These are phyloP conservation scores for Phaeophleospora eucalypticola DNA, from an alignment of 2,329 filamentous ascomycete species.

Conservation along the genomic window DNA sequence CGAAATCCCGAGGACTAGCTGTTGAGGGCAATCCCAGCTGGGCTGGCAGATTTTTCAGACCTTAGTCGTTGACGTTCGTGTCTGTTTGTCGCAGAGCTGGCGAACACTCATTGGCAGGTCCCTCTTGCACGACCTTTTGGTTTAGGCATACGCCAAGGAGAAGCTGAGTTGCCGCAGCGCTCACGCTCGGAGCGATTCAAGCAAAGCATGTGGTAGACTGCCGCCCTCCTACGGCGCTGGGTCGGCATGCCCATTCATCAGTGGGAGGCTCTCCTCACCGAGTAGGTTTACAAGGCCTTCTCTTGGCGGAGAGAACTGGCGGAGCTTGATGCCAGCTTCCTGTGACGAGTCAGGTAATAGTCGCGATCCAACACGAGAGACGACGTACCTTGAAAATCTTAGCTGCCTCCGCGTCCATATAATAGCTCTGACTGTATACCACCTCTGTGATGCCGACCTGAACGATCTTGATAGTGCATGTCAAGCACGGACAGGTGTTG, in stretches of 20 bases:
- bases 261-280: not conserved
- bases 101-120: too few relatives aligned
- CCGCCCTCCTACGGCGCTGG: not conserved
- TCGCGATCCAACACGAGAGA: not conserved
- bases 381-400: slow-evolving; percentile 59
- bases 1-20: too few relatives aligned
- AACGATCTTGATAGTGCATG: slow-evolving; percentile 96
- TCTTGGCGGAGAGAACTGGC: slow-evolving; percentile 71
- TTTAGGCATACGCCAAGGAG: too few relatives aligned
- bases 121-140: too few relatives aligned
- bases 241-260: slow-evolving; percentile 4
- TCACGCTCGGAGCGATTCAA: too few relatives aligned
- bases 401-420: slow-evolving; percentile 80
- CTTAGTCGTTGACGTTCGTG: too few relatives aligned
- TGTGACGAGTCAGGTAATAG: not conserved
- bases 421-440: slow-evolving; percentile 88
- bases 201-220: too few relatives aligned
- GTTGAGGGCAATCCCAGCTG: too few relatives aligned
- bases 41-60: too few relatives aligned
- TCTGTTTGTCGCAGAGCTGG: too few relatives aligned
- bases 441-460: slow-evolving; percentile 96
- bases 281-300: slow-evolving; percentile 33
- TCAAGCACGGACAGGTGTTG: slow-evolving; percentile 79
- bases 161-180: too few relatives aligned
- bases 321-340: slow-evolving; percentile 75